Conservation (phyloP, 176 grass and related monocot genomes). For the Triticum urartu region DNA sequence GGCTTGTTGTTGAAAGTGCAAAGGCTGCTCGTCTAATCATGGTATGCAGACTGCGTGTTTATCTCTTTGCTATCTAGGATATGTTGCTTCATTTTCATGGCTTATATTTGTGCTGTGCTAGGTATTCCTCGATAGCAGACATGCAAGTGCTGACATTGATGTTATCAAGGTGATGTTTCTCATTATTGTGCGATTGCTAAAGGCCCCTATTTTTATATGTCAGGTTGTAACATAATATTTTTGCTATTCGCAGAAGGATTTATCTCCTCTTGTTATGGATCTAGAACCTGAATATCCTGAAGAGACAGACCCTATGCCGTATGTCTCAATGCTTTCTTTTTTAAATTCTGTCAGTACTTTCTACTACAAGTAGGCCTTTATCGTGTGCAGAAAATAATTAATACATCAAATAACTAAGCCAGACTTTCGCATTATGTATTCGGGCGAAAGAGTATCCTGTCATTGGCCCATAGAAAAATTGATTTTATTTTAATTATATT, state of each 20-base stretch:
- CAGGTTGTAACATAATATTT: conserved; percentile 28
- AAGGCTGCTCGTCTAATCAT: conserved; percentile 87
- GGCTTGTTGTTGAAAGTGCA: conserved; percentile 86
- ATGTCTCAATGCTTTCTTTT: conserved; percentile 32
- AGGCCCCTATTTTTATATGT: background rate
- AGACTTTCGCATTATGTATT: conserved; percentile 6
- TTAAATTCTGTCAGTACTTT: background rate
- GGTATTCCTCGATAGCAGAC: conserved; percentile 95
- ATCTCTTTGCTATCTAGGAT: conserved; percentile 27
- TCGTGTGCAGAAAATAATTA: background rate
- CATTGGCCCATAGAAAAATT: background rate
- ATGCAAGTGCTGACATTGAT: conserved; percentile 68
- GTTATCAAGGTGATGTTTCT: conserved; percentile 69
- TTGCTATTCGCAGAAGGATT: conserved; percentile 64
- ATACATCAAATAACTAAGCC: background rate
- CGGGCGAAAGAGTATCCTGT: background rate
- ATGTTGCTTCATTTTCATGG: conserved; percentile 1
- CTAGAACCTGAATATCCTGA: conserved; percentile 80
- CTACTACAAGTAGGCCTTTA: background rate
- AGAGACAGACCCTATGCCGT: conserved; percentile 76
- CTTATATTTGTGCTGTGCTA: conserved; percentile 39
- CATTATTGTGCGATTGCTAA: background rate
- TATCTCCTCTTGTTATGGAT: conserved; percentile 90
- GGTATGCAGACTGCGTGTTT: conserved; percentile 41
- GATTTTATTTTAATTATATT: background rate